Evolutionary conservation across 169 alveolate genomes (phyloP).

Genomic region (Cryptosporidium felis): DNA sequence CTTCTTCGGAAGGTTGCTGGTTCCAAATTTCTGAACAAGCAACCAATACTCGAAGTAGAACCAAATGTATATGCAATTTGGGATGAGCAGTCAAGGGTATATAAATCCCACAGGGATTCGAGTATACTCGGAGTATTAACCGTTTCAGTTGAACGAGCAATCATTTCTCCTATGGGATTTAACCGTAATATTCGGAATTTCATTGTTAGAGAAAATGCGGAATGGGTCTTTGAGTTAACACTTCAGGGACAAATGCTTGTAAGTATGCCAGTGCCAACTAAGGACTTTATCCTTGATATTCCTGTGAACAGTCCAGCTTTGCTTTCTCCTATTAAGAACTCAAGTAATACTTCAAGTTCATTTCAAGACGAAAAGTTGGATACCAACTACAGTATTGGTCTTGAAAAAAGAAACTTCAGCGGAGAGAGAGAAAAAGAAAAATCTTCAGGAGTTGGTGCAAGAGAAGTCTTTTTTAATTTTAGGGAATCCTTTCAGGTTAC

Average conservation of each 20-base stretch:
- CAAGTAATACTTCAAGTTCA: background rate
- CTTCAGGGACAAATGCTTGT: slow-evolving; percentile 49
- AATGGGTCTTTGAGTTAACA: slow-evolving; percentile 65
- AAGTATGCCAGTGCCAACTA: slow-evolving; percentile 36
- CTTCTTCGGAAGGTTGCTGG: slow-evolving; percentile 64
- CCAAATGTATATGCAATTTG: slow-evolving; percentile 29
- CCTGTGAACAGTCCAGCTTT: slow-evolving; percentile 39
- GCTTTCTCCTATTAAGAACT: slow-evolving; percentile 3
- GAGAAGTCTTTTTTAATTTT: slow-evolving; percentile 59
- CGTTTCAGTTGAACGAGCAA: slow-evolving; percentile 23
- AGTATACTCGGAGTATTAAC: slow-evolving; percentile 33
- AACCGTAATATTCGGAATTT: slow-evolving; percentile 24
- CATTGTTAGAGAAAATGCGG: slow-evolving; percentile 34
- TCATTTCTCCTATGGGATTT: slow-evolving; percentile 68
- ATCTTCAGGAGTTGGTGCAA: slow-evolving; percentile 8
- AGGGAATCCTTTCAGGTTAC: slow-evolving; percentile 43
- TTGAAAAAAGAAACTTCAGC: background rate
- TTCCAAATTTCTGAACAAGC: slow-evolving; percentile 49
- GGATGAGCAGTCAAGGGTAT: slow-evolving; percentile 1
- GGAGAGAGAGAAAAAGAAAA: slow-evolving; percentile 15
- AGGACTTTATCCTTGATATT: slow-evolving; percentile 40
- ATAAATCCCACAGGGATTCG: background rate
- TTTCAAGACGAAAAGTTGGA: slow-evolving; percentile 4
- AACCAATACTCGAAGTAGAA: slow-evolving; percentile 52
- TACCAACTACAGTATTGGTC: background rate